Conservation (phyloP, 345 rosid genomes). For the Sonneratia alba region DNA sequence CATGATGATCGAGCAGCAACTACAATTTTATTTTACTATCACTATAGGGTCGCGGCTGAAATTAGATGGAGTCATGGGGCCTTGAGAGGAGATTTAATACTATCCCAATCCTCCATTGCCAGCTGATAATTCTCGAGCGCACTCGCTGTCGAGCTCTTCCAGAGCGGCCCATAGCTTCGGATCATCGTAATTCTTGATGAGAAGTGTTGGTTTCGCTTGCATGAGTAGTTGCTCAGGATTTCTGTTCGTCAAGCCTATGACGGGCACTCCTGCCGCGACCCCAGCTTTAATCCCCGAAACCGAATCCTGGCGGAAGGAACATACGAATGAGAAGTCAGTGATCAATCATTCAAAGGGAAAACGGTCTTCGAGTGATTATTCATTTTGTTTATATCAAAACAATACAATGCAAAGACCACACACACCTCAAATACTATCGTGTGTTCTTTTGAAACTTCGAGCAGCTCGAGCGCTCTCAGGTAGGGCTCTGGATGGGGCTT, state of each 20-base stretch:
- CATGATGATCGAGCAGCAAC: no score
- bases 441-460: slow-evolving; percentile 71
- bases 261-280: slow-evolving; percentile 36
- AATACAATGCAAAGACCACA: not conserved
- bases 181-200: slow-evolving; percentile 24
- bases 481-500: slow-evolving; percentile 89
- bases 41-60: no score
- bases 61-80: no score
- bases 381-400: not conserved
- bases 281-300: slow-evolving; percentile 35
- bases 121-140: no score
- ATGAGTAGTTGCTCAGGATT: slow-evolving; percentile 19
- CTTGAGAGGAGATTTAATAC: no score
- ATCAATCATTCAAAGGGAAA: not conserved
- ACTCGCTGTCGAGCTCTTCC: slow-evolving; percentile 8
- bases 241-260: slow-evolving; percentile 24
- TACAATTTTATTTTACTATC: no score
- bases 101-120: no score
- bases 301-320: slow-evolving; percentile 21
- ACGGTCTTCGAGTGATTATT: not conserved
- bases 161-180: slow-evolving; percentile 25
- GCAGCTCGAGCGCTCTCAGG: slow-evolving; percentile 70
- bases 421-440: slow-evolving; percentile 63
- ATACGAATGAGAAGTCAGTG: not conserved
- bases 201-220: slow-evolving; percentile 22